These are phyloP conservation scores for Encephalitozoon cuniculi DNA, from an alignment of 371 early-diverging fungal species.

Conservation along the genomic window DNA sequence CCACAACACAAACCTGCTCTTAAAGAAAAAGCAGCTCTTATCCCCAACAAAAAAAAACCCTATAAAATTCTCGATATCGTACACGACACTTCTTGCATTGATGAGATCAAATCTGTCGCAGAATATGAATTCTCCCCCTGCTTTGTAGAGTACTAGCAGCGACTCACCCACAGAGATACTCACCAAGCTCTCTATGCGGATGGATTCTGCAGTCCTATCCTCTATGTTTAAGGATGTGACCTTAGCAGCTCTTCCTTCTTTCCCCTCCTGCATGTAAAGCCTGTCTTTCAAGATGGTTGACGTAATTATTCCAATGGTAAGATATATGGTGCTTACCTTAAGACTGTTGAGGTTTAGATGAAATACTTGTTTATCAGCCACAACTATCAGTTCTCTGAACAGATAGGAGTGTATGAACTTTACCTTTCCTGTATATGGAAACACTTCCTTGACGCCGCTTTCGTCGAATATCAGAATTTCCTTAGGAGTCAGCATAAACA, in stretches of 20 bases:
- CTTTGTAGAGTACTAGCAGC: not conserved
- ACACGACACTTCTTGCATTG: not conserved
- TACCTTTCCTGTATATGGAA: not conserved
- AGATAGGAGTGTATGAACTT: not conserved
- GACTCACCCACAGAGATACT: not conserved
- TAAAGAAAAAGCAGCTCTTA: not conserved
- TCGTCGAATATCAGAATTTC: conserved; percentile 1
- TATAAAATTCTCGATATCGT: not conserved
- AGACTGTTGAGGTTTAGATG: not conserved
- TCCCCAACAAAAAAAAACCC: not conserved
- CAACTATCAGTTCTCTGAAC: not conserved
- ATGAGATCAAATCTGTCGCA: conserved; percentile 5
- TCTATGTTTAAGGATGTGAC: not conserved
- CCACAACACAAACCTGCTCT: not conserved
- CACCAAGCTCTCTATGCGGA: not conserved
- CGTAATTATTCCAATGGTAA: not conserved
- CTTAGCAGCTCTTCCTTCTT: not conserved
- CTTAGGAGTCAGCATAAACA: not conserved
- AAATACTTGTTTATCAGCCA: not conserved
- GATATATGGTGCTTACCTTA: not conserved
- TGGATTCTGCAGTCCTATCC: not conserved
- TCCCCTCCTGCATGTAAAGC: not conserved
- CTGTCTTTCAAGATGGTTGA: not conserved
- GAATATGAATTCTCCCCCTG: not conserved
- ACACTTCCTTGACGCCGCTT: not conserved